Base-by-base conservation (phyloP, 805 yeast species). In the Blastobotrys peoriensis region DNA sequence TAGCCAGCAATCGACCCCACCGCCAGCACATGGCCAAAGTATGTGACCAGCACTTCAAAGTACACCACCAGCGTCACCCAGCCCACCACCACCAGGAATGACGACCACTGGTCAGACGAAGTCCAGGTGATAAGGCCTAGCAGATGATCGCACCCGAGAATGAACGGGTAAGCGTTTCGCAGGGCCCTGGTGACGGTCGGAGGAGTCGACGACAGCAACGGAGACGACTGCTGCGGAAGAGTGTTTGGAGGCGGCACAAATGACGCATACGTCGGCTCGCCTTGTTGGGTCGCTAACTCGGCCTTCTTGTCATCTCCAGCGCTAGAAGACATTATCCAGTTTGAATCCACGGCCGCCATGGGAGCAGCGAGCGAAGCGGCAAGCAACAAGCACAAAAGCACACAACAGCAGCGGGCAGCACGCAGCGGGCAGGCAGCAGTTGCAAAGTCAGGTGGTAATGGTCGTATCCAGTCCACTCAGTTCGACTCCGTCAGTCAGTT, bases 51-150 rank as follows among this genome's bases (percentile, higher is more conserved):
- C n/a, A 69, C 65, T 56, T 88, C 95, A 60, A 85, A 86, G 64
- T 88, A 86, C n/a, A 83, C 64, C 17, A 86, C 84, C 3, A 74
- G 58, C 3, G 83, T 65, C 1, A 78, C 67, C 61, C 76, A 81
- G 9, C 69, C 54, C 2, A 78, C 67, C 19, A 83, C 73, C 38
- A 83, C 55, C 21, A 87, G 70, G 16, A 84, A 67, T 55, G 87
- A 79, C 45, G 81, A 65, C 86, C 91, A 87, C 27, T 75, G 70
- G 60, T 86, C 93, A 30, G 84, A 89, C 50, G 81, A 80, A 2
- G 97, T 85, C 98, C 98, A 91, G 0, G 98, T 89, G 30, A 86
- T 63, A 33, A 88, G 71, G 36, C 86, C 80, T 44, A 88, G 69
- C 2, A 76, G 50, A 52, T 80, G 78, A 61, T 89, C 87, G 6